Evolutionary conservation across 2,329 filamentous ascomycete species (phyloP), one percentile per base, ranked within the genome.

Genomic region (Trichoderma pleuroti): DNA sequence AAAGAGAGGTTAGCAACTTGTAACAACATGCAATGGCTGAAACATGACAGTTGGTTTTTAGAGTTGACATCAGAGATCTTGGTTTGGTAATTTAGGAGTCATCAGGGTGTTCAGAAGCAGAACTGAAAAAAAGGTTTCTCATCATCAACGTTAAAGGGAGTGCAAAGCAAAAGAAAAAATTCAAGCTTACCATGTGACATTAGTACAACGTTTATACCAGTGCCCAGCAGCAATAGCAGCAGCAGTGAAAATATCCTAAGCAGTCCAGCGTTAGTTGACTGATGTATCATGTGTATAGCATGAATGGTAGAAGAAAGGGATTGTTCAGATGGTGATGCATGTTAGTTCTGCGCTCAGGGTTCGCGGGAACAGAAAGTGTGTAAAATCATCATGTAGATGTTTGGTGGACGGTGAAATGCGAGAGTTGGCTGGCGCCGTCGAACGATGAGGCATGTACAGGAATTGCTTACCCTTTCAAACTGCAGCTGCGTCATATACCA

Each of bases 281-380:
- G 30, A 36, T 26, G 26, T 32, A 26, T 21, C 34, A 24, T 21
- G 30, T 11, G n/a, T 32, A 46, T 42, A 46, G 36, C 46, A 64
- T 12, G 28, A n/a, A 3, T 16, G 2, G 30, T 75, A 83, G 59
- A 49, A 63, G 54, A 69, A 72, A 72, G 64, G 70, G 18, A 24
- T 52, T 18, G 42, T 81, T 89, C 89, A 91, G 89, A 91, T 91
- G 89, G 89, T 91, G 90, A 88, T 91, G 89, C 89, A 91, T 91
- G 89, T 91, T 85, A 85, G 89, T 88, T 84, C 78, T 74, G 78
- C 86, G 87, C 87, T 89, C 87, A 85, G 85, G 84, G 76, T 76
- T 89, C 86, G 85, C 87, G 85, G 79, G 86, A 89, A 88, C 86
- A 68, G 86, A 88, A 85, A 85, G 86, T 83, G 82, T 80, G 76